phyloP scores from a whole-genome alignment of 441 rosid species.

The Euphorbia celastroides region DNA sequence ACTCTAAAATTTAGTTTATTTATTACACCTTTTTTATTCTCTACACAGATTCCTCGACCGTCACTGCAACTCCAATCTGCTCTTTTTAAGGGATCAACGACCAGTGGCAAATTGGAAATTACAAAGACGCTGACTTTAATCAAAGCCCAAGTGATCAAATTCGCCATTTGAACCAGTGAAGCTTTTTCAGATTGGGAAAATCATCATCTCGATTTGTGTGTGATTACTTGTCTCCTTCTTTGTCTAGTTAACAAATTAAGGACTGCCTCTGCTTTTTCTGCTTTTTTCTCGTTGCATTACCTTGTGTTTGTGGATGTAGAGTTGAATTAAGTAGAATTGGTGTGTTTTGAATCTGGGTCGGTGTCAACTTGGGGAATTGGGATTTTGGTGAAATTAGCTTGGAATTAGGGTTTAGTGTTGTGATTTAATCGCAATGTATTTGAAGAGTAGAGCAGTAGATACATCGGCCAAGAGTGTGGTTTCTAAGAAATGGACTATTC shows the following conservation, averaged over 20 bases:
- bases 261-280: not conserved
- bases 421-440: slow-evolving; percentile 36
- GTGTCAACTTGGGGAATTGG: slow-evolving; percentile 35
- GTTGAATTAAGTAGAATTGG: slow-evolving; percentile 13
- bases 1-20: not conserved
- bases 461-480: slow-evolving; percentile 46
- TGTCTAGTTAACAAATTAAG: not conserved
- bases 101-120: not conserved
- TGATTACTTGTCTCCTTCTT: not conserved
- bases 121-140: slow-evolving; percentile 3
- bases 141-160: slow-evolving; percentile 8
- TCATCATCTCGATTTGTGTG: slow-evolving; percentile 6
- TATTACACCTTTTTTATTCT: not conserved
- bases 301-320: slow-evolving; percentile 4
- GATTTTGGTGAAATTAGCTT: slow-evolving; percentile 28
- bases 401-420: slow-evolving; percentile 11
- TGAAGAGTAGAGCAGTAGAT: slow-evolving; percentile 72
- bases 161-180: not conserved
- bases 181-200: slow-evolving; percentile 3
- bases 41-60: not conserved
- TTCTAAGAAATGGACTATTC: slow-evolving; percentile 67
- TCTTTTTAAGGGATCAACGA: not conserved
- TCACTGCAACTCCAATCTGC: slow-evolving; percentile 13
- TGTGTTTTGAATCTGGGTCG: slow-evolving; percentile 39
- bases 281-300: not conserved